Conservation (phyloP, 2,329 filamentous ascomycete species). For the Penicillium sp. region DNA sequence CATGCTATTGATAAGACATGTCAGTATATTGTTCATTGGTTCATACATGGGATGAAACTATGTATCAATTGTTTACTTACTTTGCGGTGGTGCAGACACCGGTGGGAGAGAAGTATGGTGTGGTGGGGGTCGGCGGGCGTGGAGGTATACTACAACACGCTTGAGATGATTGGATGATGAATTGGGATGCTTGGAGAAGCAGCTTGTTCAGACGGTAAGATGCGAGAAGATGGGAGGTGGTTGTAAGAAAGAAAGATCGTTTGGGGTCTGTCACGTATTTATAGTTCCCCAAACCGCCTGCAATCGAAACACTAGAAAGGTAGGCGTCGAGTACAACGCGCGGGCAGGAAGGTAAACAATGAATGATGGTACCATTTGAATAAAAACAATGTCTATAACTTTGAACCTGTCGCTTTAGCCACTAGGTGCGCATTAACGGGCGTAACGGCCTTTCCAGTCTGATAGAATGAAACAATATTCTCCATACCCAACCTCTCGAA, state of each 20-base stretch:
- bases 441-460: conserved; percentile 42
- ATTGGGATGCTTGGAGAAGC: background rate
- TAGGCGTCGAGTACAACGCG: background rate
- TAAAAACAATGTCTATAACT: conserved; percentile 11
- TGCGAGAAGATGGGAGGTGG: background rate
- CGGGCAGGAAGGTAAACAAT: no score
- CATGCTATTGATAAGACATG: background rate
- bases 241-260: background rate
- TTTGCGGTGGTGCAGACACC: background rate
- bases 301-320: background rate
- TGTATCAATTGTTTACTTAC: background rate
- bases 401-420: conserved; percentile 8
- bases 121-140: background rate
- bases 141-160: background rate
- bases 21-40: background rate
- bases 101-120: background rate
- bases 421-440: conserved; percentile 63
- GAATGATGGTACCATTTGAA: background rate
- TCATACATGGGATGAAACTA: background rate
- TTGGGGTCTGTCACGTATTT: background rate
- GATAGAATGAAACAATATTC: conserved; percentile 42
- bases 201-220: background rate
- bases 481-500: conserved; percentile 51
- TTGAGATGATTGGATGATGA: background rate
- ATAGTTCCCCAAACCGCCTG: background rate